Conservation (phyloP, 1,284 basidiomycete genomes). For the Heliocybe sulcata region DNA sequence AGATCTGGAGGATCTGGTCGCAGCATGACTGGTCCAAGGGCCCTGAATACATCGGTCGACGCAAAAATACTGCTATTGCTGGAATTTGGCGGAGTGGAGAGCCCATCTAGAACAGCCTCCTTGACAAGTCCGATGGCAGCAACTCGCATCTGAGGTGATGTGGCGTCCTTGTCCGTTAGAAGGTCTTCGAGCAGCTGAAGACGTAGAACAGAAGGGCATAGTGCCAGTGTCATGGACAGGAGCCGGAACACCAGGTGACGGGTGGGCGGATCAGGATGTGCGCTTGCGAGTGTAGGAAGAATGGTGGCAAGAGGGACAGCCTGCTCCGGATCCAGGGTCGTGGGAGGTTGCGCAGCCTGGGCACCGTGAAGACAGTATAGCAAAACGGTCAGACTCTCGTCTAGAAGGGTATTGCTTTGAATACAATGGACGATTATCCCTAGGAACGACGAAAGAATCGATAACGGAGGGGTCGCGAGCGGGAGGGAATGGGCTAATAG, state of each 20-base stretch:
- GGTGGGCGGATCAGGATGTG: conserved; percentile 47
- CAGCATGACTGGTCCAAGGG: conserved; percentile 45
- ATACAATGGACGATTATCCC: conserved; percentile 42
- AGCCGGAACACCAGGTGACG: conserved; percentile 56
- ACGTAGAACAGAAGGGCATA: conserved; percentile 36
- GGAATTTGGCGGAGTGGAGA: conserved; percentile 18
- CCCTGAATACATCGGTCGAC: conserved; percentile 37
- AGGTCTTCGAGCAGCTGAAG: conserved; percentile 45
- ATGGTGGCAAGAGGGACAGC: conserved; percentile 38
- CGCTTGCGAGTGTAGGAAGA: conserved; percentile 48
- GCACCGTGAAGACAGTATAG: conserved; percentile 31
- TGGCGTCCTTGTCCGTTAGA: conserved; percentile 33
- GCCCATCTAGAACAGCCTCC: conserved; percentile 50
- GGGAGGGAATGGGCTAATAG: conserved; percentile 37
- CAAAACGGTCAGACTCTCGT: conserved; percentile 51
- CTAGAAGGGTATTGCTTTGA: conserved; percentile 42
- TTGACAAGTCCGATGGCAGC: conserved; percentile 62
- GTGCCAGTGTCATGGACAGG: conserved; percentile 42
- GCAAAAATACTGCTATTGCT: conserved; percentile 33
- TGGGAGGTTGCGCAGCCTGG: conserved; percentile 8
- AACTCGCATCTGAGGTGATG: conserved; percentile 56
- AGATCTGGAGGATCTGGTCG: conserved; percentile 37
- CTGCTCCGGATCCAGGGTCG: conserved; percentile 34
- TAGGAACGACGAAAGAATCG: conserved; percentile 29
- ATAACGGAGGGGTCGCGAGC: conserved; percentile 13